These are phyloP conservation scores for Lippia alba DNA, from an alignment of 305 asterid species.

Conservation along the genomic window DNA sequence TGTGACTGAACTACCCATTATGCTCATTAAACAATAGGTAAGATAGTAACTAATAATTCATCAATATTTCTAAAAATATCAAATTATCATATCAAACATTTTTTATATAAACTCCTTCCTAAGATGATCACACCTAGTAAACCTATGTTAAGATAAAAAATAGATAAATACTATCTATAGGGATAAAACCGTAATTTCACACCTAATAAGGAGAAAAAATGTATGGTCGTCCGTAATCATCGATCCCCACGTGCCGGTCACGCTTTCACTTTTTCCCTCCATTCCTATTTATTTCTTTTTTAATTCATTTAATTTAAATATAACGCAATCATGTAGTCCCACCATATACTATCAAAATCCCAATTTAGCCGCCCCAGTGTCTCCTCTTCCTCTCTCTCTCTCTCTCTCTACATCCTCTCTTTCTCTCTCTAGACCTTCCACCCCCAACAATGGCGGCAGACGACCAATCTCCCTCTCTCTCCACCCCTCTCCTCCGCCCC, in stretches of 20 bases:
- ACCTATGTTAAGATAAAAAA: no score
- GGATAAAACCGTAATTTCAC: neutral
- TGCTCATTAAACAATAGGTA: no score
- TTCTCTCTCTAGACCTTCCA: conserved; percentile 30
- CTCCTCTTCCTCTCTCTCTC: neutral
- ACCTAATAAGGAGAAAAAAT: neutral
- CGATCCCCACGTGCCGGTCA: neutral
- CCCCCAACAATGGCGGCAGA: conserved; percentile 58
- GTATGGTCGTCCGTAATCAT: neutral
- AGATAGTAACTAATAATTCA: no score
- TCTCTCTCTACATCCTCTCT: no score
- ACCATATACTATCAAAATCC: conserved; percentile 26
- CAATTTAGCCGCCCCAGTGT: conserved; percentile 35
- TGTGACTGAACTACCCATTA: no score
- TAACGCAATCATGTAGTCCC: neutral
- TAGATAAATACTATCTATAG: no score
- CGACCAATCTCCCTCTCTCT: conserved; percentile 56
- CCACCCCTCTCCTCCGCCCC: conserved; percentile 63
- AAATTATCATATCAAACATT: no score
- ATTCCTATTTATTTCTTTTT: conserved; percentile 11
- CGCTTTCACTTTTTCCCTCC: conserved; percentile 32
- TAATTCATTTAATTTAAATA: neutral
- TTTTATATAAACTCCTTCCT: no score
- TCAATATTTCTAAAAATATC: no score
- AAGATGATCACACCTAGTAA: no score